A percentile compares a stretch with the other conserved stretches of the same genome.
Evolutionary conservation across 495 filamentous ascomycete species (phyloP).

Genomic region (Monascus purpureus): DNA sequence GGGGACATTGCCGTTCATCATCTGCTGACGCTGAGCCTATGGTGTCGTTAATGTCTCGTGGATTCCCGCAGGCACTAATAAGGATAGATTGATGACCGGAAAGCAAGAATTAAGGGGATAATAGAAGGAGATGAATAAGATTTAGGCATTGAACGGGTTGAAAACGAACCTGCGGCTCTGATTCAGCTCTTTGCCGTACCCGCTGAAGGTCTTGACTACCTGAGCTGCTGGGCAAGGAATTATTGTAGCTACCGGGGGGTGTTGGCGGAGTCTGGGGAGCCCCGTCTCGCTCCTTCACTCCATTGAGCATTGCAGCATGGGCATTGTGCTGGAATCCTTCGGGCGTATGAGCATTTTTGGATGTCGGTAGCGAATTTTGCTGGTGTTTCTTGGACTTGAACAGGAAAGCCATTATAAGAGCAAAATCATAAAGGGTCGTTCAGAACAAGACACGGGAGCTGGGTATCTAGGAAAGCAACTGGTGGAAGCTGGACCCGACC

Average conservation of each 20-base stretch:
- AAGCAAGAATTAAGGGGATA: not conserved
- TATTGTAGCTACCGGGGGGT: slow-evolving; percentile 50
- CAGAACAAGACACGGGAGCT: too few relatives aligned
- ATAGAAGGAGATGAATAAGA: not conserved
- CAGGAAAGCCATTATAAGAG: slow-evolving; percentile 44
- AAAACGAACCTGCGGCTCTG: slow-evolving; percentile 34
- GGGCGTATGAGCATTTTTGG: slow-evolving; percentile 37
- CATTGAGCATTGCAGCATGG: slow-evolving; percentile 19
- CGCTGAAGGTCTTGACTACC: slow-evolving; percentile 38
- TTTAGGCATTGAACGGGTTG: not conserved
- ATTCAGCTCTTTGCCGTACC: slow-evolving; percentile 36
- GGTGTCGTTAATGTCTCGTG: slow-evolving; percentile 4
- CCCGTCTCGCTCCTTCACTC: slow-evolving; percentile 26
- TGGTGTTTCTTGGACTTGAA: slow-evolving; percentile 49
- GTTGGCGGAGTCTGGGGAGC: slow-evolving; percentile 46
- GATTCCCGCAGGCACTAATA: not conserved
- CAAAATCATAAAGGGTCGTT: slow-evolving; percentile 27
- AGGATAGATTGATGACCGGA: not conserved
- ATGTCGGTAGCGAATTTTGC: slow-evolving; percentile 35
- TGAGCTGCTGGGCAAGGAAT: slow-evolving; percentile 39
- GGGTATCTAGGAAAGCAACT: too few relatives aligned
- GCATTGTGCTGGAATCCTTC: slow-evolving; percentile 24
- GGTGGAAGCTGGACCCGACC: too few relatives aligned
- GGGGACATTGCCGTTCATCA: slow-evolving; percentile 22
- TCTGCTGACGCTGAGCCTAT: slow-evolving; percentile 20